Evolutionary conservation across 2,329 filamentous ascomycete genomes (phyloP), one percentile per base, ranked within the genome.

Genomic region (Waltergamsia citrina): DNA sequence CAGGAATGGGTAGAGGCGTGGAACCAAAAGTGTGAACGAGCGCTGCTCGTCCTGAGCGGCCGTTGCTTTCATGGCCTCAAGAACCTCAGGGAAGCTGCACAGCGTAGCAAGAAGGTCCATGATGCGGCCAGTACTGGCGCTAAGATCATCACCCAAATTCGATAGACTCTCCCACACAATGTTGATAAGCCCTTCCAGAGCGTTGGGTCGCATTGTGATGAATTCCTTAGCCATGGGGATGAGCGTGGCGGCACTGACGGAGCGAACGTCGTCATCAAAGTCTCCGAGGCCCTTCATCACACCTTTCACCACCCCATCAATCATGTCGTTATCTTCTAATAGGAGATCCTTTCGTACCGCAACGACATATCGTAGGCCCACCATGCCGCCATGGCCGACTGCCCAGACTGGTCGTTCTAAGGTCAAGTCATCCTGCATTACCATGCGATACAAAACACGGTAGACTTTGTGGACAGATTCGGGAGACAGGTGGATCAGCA

Each of bases 151-250:
- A 43, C 90, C 88, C n/a, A 98, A 67, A 52, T 94, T 93, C 4
- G 90, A 94, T 17, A 98, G 67, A 62, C 92, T 96, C 50, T 94
- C 85, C 92, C 92, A 98, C 19, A 98, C 88, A 38, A 96, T 94
- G 51, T 84, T 81, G 56, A 95, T 94, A 25, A 98, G 74, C 20
- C 74, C 71, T 41, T 88, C 79, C 21, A 98, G 69, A 28, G 85
- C 79, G 22, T 69, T 69, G 12, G 86, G 82, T 12, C 90, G 81
- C 55, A 94, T 75, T 24, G 78, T 79, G 44, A 96, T 88, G 47
- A 96, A 93, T 50, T 98, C 92, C 52, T 90, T 82, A 5, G 90
- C 88, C 58, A 98, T 94, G 1, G 92, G 92, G 32, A 96, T 92
- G 29, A 98, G 64, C 0, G 93, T 98, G n/a, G 92, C 90, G 8